Evolutionary conservation across 805 yeast species (phyloP), one percentile per base, ranked within the genome.

Genomic region (Candida berthetii): DNA sequence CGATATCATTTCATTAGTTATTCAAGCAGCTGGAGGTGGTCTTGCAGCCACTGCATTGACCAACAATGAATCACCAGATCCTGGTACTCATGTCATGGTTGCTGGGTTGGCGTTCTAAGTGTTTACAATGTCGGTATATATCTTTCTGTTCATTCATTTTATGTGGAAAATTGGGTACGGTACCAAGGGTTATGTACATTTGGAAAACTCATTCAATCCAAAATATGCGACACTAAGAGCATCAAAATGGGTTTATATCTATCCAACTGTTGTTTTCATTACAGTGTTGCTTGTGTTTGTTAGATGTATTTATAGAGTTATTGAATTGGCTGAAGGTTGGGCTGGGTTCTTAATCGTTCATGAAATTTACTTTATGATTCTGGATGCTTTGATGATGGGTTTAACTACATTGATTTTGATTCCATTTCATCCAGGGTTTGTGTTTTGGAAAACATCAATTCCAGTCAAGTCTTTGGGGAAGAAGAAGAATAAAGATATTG

Each of bases 51-150:
- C 59, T 2, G 68, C 76, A 0, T 57, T 71, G 8, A 46, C 59
- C 8, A 38, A 9, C 38, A 40, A 3, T 54, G 55, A 62, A 13
- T 52, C 55, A 32, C 53, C 74, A 2, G 49, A 35, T 3, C 44
- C 42, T 2, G 91, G 91, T n/a, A 69, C 84, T 2, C 68, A 79
- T 54, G 58, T 83, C 38, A 84, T 88, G 82, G 74, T 86, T 37
- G 90, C 74, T 2, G 96, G 96, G 8, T 68, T 89, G 38, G 82
- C 81, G 0, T 70, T 83, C 52, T 96, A 89, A 62, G 90, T 86
- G 5, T 60, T 73, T 5, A 72, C 86, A 5, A 83, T 88, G 82
- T 51, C 72, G 2, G 41, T 79, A 2, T 89, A 85, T 58, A 58
- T 80, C 27, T 20, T 62, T 7, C 60, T 84, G 11, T 72, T 75